phyloP scores from a whole-genome alignment of 2,329 filamentous ascomycete species.

The Alternaria triticimaculans region DNA sequence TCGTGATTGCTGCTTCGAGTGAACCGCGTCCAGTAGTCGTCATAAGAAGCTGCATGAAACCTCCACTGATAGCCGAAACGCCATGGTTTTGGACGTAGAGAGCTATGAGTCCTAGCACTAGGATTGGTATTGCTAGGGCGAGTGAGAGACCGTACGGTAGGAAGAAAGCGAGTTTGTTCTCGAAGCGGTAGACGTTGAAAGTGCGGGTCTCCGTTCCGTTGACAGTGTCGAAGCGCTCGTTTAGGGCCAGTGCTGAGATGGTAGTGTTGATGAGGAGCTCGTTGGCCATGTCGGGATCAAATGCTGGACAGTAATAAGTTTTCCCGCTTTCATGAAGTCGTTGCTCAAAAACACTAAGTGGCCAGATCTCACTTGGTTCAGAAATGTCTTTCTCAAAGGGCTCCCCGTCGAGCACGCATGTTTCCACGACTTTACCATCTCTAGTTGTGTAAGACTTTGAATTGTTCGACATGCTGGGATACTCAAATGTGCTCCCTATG shows the following conservation, averaged over 20 bases:
- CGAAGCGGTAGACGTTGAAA: neutral
- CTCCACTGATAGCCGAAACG: neutral
- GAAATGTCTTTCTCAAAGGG: no score
- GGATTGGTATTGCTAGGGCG: fast-evolving
- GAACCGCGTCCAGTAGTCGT: neutral
- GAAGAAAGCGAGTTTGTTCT: neutral
- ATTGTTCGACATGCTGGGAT: neutral
- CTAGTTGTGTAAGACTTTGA: neutral
- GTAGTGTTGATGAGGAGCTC: neutral
- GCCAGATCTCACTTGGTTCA: no score
- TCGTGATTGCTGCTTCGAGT: neutral
- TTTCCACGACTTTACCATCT: neutral
- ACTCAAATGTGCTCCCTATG: fast-evolving
- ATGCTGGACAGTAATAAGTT: neutral
- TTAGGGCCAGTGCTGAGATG: neutral
- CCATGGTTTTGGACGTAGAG: neutral
- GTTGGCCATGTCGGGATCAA: neutral
- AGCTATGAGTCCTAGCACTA: neutral
- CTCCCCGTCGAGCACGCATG: neutral
- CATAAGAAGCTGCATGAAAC: neutral
- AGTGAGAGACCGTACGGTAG: neutral
- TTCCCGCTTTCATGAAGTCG: neutral
- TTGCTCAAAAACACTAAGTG: neutral
- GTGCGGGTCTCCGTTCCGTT: neutral
- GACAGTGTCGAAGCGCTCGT: neutral